These are phyloP conservation scores for Ustanciosporium gigantosporum DNA, from an alignment of 1,284 basidiomycete genomes.

Conservation along the genomic window DNA sequence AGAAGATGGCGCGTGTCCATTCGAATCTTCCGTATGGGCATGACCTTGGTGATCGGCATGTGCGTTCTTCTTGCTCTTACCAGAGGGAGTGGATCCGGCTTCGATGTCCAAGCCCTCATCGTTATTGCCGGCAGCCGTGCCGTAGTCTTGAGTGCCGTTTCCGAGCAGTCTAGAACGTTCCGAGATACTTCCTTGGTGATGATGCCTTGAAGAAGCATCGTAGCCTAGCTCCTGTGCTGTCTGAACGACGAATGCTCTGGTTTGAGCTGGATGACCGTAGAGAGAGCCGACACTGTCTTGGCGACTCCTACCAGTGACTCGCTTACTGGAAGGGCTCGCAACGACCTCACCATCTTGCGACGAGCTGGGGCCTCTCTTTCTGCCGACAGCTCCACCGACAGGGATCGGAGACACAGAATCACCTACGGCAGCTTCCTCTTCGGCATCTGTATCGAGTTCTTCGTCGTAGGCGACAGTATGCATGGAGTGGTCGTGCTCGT, in stretches of 20 bases:
- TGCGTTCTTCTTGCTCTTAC: conserved; percentile 39
- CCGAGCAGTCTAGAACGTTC: conserved; percentile 21
- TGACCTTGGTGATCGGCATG: conserved; percentile 16
- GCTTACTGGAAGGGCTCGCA: conserved; percentile 1
- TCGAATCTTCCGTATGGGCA: conserved; percentile 21
- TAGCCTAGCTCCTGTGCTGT: conserved; percentile 76
- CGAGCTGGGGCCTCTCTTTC: conserved; percentile 9
- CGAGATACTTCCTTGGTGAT: conserved; percentile 23
- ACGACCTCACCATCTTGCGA: conserved; percentile 1
- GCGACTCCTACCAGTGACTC: conserved; percentile 17
- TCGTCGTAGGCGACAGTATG: conserved; percentile 18
- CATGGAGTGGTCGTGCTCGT: conserved; percentile 30
- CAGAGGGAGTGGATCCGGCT: conserved; percentile 19
- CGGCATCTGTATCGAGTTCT: conserved; percentile 3
- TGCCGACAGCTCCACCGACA: too few species aligned
- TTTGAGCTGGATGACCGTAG: conserved; percentile 85
- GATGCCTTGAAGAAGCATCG: conserved; percentile 29
- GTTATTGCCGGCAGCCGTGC: conserved; percentile 17
- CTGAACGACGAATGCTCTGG: conserved; percentile 82
- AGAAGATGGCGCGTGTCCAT: conserved; percentile 22
- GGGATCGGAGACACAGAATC: conserved; percentile 6
- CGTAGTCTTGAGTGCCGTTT: conserved; percentile 25
- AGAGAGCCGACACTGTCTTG: conserved; percentile 60
- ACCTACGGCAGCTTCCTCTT: conserved; percentile 7
- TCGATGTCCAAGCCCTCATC: conserved; percentile 37